Base-by-base conservation (phyloP, 2,329 filamentous ascomycete genomes). In the Colletotrichum aenigma region DNA sequence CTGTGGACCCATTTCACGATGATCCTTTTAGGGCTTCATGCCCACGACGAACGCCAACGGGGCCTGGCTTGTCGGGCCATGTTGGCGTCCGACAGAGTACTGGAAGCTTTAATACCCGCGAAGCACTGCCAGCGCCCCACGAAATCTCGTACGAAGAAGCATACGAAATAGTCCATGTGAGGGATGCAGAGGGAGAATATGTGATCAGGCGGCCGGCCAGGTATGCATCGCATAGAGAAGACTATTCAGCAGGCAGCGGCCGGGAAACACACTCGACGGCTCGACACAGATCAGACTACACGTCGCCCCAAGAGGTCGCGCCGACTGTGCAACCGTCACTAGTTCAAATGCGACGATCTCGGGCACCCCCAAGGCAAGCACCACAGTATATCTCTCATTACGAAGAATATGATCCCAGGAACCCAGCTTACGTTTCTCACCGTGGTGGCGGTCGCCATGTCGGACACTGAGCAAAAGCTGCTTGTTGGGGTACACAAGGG, bases 141-240 rank as follows among this genome's bases (percentile, higher is more conserved):
- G 72, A 79, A 6, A 84, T 85, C 61, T 77, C 84, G 6, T 87
- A 66, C 16, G 72, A 79, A 7, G 85, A 85, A 62, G 77, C 84
- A 6, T 87, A 86, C 74, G 88, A 90, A 78, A 81, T 89, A 13
- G 83, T 90, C 38, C 85, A 87, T 52, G 85, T 88, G 9, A 82
- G 84, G 15, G 86, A 88, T 78, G 82, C 85, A 3, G 81, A 85
- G 24, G 88, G 88, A 13, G 84, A 87, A 65, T 90, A 89, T 75
- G 86, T 87, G 75, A 84, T 89, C 69, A 84, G 85, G 52, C 84
- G 87, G 32, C 87, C 87, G 6, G 77, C 87, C 28, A 80, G 80
- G 55, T 80, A 81, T 34, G 36, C 43, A 64, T 77, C 80, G n/a
- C 76, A 78, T 34, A 80, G 81, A 8, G 65, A 72, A 75, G 75